A percentile compares a stretch with the other conserved stretches of the same genome.
Conservation (phyloP, 2,329 filamentous ascomycete genomes). For the Penicillium hordei region DNA sequence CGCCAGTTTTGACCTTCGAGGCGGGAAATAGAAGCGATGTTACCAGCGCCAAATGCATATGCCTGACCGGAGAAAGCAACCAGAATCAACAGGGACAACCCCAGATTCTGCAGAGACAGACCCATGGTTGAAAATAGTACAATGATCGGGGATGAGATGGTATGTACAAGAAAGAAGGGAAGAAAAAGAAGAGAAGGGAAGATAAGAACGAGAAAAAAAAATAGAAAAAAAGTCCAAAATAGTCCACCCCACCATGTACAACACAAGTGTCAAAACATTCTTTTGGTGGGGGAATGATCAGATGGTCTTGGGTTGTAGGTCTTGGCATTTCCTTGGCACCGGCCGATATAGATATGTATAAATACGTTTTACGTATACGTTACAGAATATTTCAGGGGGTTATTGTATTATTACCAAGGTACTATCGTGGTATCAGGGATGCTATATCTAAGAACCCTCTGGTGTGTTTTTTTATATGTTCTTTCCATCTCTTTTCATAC, state of each 20-base stretch:
- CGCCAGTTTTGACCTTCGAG: conserved; percentile 86
- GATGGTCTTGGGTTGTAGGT: neutral
- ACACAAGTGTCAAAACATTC: conserved; percentile 6
- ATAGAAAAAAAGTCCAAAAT: neutral
- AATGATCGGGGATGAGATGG: neutral
- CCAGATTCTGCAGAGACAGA: conserved; percentile 20
- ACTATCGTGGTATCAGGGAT: neutral
- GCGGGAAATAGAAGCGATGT: conserved; percentile 77
- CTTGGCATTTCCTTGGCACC: neutral
- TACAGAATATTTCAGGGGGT: neutral
- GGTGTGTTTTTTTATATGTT: too few relatives aligned
- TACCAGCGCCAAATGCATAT: conserved; percentile 81
- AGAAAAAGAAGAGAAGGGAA: neutral
- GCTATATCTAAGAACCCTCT: too few relatives aligned
- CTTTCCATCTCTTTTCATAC: neutral
- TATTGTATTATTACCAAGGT: neutral
- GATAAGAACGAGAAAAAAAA: neutral
- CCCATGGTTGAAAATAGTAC: conserved; percentile 19
- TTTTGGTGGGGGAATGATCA: conserved; percentile 11
- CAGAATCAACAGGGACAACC: conserved; percentile 53
- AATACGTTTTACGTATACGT: neutral
- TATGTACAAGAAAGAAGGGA: neutral
- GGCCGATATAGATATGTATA: neutral
- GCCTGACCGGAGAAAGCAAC: conserved; percentile 67
- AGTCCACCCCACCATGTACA: conserved; percentile 10